Percentiles rank a stretch among this genome's conserved stretches.
phyloP scores from a whole-genome alignment of 2,329 filamentous ascomycete species.

The Fusarium foetens region DNA sequence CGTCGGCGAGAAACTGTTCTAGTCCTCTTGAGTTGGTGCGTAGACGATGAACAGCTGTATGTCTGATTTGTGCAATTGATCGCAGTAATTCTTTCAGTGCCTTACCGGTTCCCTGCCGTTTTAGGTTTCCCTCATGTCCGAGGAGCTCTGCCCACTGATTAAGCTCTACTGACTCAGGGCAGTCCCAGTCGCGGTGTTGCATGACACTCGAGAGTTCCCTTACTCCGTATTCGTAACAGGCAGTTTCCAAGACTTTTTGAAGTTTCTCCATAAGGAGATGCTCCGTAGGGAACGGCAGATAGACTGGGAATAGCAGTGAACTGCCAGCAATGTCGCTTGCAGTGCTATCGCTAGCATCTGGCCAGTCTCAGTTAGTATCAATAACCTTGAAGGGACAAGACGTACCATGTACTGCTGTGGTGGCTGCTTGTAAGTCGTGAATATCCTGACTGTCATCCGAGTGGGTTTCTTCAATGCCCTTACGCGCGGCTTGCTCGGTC shows the following conservation, averaged over 20 bases:
- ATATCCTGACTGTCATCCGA: too few species aligned
- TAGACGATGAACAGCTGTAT: rapidly evolving
- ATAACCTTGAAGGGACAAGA: too few species aligned
- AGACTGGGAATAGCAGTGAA: rapidly evolving
- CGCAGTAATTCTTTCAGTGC: rapidly evolving
- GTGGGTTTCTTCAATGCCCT: background rate
- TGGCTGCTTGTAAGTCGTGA: too few species aligned
- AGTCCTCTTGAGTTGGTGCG: rapidly evolving
- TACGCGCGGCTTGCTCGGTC: background rate
- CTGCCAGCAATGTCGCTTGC: rapidly evolving
- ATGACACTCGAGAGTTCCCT: rapidly evolving
- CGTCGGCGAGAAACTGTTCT: rapidly evolving
- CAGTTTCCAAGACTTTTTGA: rapidly evolving
- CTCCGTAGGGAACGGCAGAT: background rate
- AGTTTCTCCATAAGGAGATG: background rate
- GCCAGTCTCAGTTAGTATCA: too few species aligned
- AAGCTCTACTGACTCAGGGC: background rate
- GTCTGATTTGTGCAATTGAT: background rate
- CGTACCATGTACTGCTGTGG: background rate
- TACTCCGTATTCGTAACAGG: rapidly evolving
- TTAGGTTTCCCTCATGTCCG: rapidly evolving
- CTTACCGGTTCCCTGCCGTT: background rate
- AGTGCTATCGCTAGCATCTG: rapidly evolving
- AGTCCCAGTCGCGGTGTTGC: rapidly evolving
- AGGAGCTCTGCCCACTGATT: rapidly evolving